Conservation (phyloP, 2,329 filamentous ascomycete species). For the Ophiostoma himal-ulmi region DNA sequence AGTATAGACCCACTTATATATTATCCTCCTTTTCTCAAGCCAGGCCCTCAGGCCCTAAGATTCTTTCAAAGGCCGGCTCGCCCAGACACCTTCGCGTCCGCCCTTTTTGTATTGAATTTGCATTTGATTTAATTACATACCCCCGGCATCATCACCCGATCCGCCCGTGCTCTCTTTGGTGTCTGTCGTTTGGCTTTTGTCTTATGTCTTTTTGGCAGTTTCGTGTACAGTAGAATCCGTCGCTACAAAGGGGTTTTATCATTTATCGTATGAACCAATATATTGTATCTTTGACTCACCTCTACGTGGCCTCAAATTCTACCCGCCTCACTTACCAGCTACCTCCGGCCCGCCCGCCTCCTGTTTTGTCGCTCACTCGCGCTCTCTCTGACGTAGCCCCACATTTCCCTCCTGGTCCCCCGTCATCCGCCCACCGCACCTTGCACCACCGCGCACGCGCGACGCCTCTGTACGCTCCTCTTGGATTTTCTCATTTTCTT, state of each 20-base stretch:
- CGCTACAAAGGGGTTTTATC: no score
- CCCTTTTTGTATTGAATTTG: slow-evolving; percentile 12
- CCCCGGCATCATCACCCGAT: slow-evolving; percentile 30
- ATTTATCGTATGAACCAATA: no score
- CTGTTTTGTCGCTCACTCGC: slow-evolving; percentile 12
- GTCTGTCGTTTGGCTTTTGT: neutral
- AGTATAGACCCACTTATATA: neutral
- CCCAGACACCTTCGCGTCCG: slow-evolving; percentile 21
- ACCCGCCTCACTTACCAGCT: slow-evolving; percentile 20
- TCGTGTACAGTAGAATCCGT: no score
- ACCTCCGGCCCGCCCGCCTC: slow-evolving; percentile 7
- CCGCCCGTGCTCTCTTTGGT: slow-evolving; percentile 21
- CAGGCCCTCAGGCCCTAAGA: neutral
- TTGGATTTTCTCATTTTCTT: neutral
- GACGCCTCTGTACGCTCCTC: slow-evolving; percentile 10
- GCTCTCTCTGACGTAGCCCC: slow-evolving; percentile 17
- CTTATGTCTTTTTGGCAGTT: neutral
- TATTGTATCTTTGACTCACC: neutral
- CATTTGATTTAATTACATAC: slow-evolving; percentile 18
- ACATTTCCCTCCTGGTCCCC: slow-evolving; percentile 23
- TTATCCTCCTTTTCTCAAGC: neutral
- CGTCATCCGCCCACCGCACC: slow-evolving; percentile 27
- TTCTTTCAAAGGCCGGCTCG: neutral
- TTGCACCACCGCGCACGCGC: slow-evolving; percentile 22
- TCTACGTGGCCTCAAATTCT: neutral